Base-by-base conservation (phyloP, 495 filamentous ascomycete genomes). In the Penicillium fimorum region DNA sequence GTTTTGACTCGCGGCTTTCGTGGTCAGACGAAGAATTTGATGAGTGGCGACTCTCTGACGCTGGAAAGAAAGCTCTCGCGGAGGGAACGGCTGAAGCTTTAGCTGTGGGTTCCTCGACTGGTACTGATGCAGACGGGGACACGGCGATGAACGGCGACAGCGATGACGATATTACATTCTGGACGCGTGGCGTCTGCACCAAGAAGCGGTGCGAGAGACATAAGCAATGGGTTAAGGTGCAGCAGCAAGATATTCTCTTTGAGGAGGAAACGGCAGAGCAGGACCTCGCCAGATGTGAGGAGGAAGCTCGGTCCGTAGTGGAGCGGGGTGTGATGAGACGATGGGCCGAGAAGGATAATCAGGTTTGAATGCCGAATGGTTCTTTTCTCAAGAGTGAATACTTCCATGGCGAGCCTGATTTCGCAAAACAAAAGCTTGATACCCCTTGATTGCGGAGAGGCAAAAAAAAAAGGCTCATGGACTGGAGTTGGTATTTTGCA, bases 21-120 rank as follows among this genome's bases (percentile, higher is more conserved):
- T 84, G 85, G 82, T 79, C 78, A 13, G 83, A 87, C 53, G 73
- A 77, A 41, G 79, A 87, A 61, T 88, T 89, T 61, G 75, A 79
- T 45, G 74, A 76, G n/a, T 82, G 79, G 79, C 69, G 79, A 20
- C 50, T 72, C 3, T 75, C 76, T 1, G 63, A 71, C 0, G 57
- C 67, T 8, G 79, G 79, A 3, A 65, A 65, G 46, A 73, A 67
- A 30, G 72, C 75, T 7, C 67, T 82, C 2, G 51, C 70, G 18
- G 71, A 74, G 20, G 74, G 74, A n/a, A 76, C 72, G 4, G 63
- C 71, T 15, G 70, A 76, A 44, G 64, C 71, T 3, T 56, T 75
- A 20, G 71, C 70, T 24, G 62, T 67, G 5, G 71, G 69, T 44
- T 65, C 70, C 47, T 67, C 67, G 12, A 45, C 57, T 10, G 46